These are phyloP conservation scores for Oryza meridionalis DNA, from an alignment of 176 grass and related monocot species.

Conservation along the genomic window DNA sequence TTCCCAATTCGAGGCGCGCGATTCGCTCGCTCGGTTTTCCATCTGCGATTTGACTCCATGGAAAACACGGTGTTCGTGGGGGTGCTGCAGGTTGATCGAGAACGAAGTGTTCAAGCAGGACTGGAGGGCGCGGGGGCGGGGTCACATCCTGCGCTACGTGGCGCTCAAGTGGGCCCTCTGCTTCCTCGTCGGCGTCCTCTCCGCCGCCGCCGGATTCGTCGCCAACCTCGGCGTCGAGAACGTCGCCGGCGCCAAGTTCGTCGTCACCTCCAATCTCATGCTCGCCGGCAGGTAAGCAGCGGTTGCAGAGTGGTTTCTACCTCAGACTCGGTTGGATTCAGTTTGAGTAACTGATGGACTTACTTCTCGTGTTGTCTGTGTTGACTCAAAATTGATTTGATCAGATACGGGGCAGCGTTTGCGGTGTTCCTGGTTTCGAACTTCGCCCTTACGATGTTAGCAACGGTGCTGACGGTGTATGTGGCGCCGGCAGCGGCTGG, in stretches of 20 bases:
- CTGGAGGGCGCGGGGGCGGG: conserved; percentile 62
- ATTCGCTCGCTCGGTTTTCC: neutral
- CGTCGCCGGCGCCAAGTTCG: conserved; percentile 86
- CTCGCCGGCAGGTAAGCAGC: conserved; percentile 56
- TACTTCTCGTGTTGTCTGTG: neutral
- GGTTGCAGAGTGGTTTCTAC: neutral
- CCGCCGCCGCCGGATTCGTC: conserved; percentile 65
- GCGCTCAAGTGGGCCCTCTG: conserved; percentile 87
- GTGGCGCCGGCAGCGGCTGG: conserved; percentile 86
- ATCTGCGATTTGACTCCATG: neutral
- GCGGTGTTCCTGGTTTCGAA: conserved; percentile 73
- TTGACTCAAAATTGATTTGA: conserved; percentile 23
- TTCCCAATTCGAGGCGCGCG: neutral
- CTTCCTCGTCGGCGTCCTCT: conserved; percentile 70
- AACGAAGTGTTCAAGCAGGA: conserved; percentile 96
- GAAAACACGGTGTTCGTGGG: neutral
- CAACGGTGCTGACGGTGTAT: conserved; percentile 68
- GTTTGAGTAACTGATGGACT: neutral
- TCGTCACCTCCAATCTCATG: conserved; percentile 88
- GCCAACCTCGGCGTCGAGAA: conserved; percentile 93
- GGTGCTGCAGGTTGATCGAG: conserved; percentile 68
- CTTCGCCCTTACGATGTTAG: conserved; percentile 72
- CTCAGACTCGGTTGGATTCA: neutral
- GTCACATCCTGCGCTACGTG: conserved; percentile 71
- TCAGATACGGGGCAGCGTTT: conserved; percentile 67